Evolutionary conservation across 495 filamentous ascomycete species (phyloP), one percentile per base, ranked within the genome.

Genomic region (Aspergillus haitiensis): DNA sequence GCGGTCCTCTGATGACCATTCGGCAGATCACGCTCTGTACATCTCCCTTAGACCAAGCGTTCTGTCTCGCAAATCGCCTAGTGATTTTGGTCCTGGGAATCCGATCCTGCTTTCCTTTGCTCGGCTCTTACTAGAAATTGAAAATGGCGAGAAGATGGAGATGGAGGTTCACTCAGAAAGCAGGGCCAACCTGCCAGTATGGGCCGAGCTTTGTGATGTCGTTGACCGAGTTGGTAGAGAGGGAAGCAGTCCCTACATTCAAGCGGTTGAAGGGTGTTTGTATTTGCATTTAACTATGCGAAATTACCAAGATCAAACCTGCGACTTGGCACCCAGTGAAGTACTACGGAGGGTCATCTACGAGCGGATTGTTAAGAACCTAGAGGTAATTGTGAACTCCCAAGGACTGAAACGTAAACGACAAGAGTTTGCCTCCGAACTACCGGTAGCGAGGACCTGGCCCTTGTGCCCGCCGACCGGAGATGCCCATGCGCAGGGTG

Each of bases 91-190:
- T 10, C 53, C 42, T 2, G 53, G 53, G 21, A 46, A 56, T 27
- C 53, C 53, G 31, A 36, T 56, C n/a, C 10, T 56, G 31, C 39
- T 47, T 18, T 56, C 53, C 6, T 56, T 56, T 13, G 53, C 53
- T n/a, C 34, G n/a, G 40, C 53, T 56, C 3, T 27, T 56, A 15
- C 53, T 56, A 0, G 53, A 56, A 34, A 56, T 56, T 18, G 53
- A 56, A 1, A 47, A 47, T 21, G 53, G 53, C 11, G 53, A 56
- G 40, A 56, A 31, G 12, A 55, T 55, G 13, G 1, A 10, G 37
- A 55, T 44, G 52, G 52, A 55, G 4, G 45, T 55, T 10, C 37
- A 55, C 4, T 10, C 52, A 31, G 52, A 55, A 31, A 55, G 52
- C 52, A 55, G 37, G 16, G 36, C 36, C 7, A 55, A 55, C 15